A percentile compares a stretch with the other conserved stretches of the same genome.
phyloP scores from a whole-genome alignment of 768 basidiomycete species.

The Roridomyces roridus region DNA sequence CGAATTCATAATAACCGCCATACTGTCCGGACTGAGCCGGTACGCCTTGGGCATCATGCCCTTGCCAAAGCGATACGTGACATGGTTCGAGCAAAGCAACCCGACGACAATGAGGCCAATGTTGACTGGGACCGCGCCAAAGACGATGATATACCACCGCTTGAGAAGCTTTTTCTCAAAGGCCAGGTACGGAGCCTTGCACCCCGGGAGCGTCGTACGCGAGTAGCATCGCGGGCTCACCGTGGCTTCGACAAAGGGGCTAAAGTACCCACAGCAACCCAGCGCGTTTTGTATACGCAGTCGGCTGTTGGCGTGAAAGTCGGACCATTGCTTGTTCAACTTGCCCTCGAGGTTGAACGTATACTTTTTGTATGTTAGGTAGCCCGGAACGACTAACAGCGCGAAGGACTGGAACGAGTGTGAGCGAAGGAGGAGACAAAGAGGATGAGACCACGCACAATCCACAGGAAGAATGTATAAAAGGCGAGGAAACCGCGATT shows the following conservation, averaged over 20 bases:
- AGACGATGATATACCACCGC: constrained; percentile 60
- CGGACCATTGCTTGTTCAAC: constrained; percentile 66
- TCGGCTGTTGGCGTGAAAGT: constrained; percentile 53
- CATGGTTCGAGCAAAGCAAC: constrained; percentile 67
- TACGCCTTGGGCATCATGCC: constrained; percentile 76
- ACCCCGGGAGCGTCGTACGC: constrained; percentile 63
- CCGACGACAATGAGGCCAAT: constrained; percentile 57
- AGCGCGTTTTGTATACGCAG: constrained; percentile 67
- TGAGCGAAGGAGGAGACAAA: too few relatives aligned
- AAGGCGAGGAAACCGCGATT: constrained; percentile 76
- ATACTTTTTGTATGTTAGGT: constrained; percentile 65
- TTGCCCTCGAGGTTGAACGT: constrained; percentile 75
- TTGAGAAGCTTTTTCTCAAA: constrained; percentile 53
- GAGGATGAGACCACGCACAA: constrained; percentile 20
- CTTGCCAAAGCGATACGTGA: constrained; percentile 75
- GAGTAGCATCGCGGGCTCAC: constrained; percentile 65
- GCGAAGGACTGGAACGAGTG: constrained; percentile 43
- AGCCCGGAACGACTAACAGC: constrained; percentile 65
- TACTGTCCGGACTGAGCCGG: constrained; percentile 59
- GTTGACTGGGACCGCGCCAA: constrained; percentile 62
- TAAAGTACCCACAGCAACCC: constrained; percentile 69
- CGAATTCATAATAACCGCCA: constrained; percentile 71
- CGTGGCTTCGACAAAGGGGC: constrained; percentile 70
- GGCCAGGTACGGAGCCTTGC: constrained; percentile 58
- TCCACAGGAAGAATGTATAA: constrained; percentile 68